Base-by-base conservation (phyloP, 2,329 filamentous ascomycete genomes). In the Curvularia hawaiiensis region DNA sequence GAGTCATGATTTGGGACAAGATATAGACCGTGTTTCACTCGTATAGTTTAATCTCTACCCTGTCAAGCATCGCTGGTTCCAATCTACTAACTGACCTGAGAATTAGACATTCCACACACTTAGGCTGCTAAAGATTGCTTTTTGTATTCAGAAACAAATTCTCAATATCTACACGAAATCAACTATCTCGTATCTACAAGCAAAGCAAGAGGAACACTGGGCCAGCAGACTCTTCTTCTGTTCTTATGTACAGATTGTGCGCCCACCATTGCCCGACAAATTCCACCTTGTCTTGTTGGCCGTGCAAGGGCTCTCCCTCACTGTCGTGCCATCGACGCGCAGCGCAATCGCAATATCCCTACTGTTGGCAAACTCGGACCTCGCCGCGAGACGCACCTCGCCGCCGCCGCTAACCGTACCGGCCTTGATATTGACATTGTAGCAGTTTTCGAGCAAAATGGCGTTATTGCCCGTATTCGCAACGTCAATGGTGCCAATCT, bases 361-460 rank as follows among this genome's bases (percentile, higher is more conserved):
- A 31, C 77, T 85, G 62, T 83, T 84, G 11, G 80, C 75, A 58
- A 86, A 86, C 72, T 86, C 84, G 22, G 70, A 65, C 14, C 84
- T 76, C 2, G 84, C 83, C 1, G 83, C 70, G 12, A 86, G 61
- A 3, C 84, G 77, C 8, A 86, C 83, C 69, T 85, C 83, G 0
- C 84, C 84, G 1, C 84, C 84, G 2, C 83, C 81, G 26, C 78
- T 80, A 24, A 86, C 80, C 2, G 76, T 82, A 0, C 84, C 84
- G 18, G 79, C 79, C 2, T 67, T 71, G 66, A 86, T 84, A 1
- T 74, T 71, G 31, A 86, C 60, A 50, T 83, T 83, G 68, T 86
- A 85, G 74, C 84, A 86, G 70, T 86, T 86, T 77, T 86, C 84
- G 28, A 86, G 82, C 1, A 86, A 75, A 20, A 86, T 78, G 0